Evolutionary conservation across 805 yeast species (phyloP).

Genomic region (Ogataea pignaliae): DNA sequence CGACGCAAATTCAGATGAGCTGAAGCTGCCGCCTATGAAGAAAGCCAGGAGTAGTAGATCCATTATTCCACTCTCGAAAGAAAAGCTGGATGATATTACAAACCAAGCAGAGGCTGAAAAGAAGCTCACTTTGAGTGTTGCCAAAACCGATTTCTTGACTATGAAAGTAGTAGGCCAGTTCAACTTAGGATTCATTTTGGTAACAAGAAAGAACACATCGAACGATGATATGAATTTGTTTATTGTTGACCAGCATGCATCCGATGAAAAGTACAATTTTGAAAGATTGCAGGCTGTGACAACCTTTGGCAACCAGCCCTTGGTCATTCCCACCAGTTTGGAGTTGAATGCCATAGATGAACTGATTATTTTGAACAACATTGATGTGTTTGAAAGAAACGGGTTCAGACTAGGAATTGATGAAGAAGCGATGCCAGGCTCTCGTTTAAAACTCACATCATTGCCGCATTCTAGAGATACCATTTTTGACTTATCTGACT

Average conservation of each 20-base stretch:
- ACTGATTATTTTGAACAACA: constrained; percentile 58
- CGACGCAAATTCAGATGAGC: not conserved
- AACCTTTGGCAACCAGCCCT: constrained; percentile 60
- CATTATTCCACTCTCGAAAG: not conserved
- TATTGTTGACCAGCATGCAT: constrained; percentile 95
- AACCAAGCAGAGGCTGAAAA: constrained; percentile 51
- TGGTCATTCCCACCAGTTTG: constrained; percentile 54
- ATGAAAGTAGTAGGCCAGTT: constrained; percentile 92
- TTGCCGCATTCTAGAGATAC: constrained; percentile 72
- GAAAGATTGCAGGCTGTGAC: constrained; percentile 60
- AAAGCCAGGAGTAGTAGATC: constrained; percentile 1
- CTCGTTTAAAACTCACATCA: constrained; percentile 49
- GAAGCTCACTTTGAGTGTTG: constrained; percentile 53
- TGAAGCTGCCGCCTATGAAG: not conserved
- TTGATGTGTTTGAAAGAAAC: constrained; percentile 56
- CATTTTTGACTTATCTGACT: constrained; percentile 62
- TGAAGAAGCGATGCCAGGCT: constrained; percentile 52
- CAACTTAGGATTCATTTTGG: constrained; percentile 90
- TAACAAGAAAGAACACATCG: constrained; percentile 41
- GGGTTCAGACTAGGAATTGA: constrained; percentile 66
- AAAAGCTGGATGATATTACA: constrained; percentile 37
- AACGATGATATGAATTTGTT: constrained; percentile 54
- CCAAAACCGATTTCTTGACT: constrained; percentile 63
- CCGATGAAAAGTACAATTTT: constrained; percentile 92
- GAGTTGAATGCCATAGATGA: constrained; percentile 79